Evolutionary conservation across 352 stramenopile species (phyloP).

Genomic region (Globisporangium ultimum): DNA sequence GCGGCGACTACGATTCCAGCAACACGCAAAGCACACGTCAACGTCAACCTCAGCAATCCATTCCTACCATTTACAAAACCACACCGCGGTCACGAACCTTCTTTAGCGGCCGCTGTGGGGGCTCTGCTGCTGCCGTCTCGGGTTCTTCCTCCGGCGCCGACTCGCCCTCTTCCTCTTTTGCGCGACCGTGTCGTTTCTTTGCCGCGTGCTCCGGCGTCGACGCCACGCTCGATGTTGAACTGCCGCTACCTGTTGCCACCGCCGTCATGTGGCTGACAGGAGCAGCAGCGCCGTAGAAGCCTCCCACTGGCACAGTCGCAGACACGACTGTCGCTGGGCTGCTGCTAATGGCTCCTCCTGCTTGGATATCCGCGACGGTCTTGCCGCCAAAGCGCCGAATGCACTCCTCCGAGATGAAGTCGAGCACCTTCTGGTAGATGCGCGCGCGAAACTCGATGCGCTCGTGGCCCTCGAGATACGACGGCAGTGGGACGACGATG

Average conservation of each 20-base stretch:
- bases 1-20: background rate
- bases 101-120: background rate
- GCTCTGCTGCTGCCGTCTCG: background rate
- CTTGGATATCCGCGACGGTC: constrained; percentile 1
- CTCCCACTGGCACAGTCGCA: background rate
- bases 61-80: too few species aligned
- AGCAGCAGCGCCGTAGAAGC: background rate
- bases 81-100: background rate
- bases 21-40: background rate
- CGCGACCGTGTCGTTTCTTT: background rate
- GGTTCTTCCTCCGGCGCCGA: background rate
- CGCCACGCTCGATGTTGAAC: background rate
- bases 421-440: constrained; percentile 79
- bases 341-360: constrained; percentile 1
- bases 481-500: constrained; percentile 74
- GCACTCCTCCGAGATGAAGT: constrained; percentile 83
- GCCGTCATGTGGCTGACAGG: too few species aligned
- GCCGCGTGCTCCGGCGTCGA: background rate
- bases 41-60: background rate
- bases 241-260: background rate
- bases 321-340: background rate
- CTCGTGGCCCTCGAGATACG: constrained; percentile 69
- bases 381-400: constrained; percentile 43
- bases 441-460: constrained; percentile 71
- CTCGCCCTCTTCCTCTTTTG: background rate